phyloP scores from a whole-genome alignment of 345 rosid species.

The Carallia brachiata region DNA sequence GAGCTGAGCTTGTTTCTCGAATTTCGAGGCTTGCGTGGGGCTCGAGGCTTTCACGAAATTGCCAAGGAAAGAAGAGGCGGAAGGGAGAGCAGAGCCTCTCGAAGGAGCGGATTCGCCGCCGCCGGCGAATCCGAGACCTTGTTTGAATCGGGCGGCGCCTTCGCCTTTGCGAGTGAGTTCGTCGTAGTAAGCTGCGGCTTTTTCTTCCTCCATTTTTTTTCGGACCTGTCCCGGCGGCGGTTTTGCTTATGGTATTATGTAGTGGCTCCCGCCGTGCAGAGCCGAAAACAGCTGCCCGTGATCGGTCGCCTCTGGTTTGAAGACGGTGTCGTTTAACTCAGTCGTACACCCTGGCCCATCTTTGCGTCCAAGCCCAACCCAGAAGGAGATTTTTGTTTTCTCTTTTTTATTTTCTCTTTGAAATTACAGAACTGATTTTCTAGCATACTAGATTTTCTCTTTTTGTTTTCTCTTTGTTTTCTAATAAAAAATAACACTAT shows the following conservation, averaged over 20 bases:
- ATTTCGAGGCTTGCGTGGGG: conserved; percentile 44
- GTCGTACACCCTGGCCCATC: too few relatives aligned
- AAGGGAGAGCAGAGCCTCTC: conserved; percentile 47
- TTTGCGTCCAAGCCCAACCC: too few relatives aligned
- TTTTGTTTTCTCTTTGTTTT: too few relatives aligned
- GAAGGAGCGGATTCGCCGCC: conserved; percentile 31
- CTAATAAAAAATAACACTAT: too few relatives aligned
- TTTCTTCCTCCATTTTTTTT: conserved; percentile 21
- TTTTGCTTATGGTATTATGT: background rate
- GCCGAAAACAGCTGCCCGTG: background rate
- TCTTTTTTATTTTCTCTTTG: too few relatives aligned
- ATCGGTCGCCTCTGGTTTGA: too few relatives aligned
- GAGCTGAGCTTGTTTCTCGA: conserved; percentile 61
- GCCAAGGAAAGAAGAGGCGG: conserved; percentile 62
- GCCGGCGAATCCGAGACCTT: conserved; percentile 87
- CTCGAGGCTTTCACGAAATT: conserved; percentile 74
- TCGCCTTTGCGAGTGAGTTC: conserved; percentile 84
- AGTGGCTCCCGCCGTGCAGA: background rate
- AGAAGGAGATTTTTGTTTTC: too few relatives aligned
- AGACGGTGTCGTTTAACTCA: too few relatives aligned
- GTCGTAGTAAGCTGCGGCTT: conserved; percentile 31
- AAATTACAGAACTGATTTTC: background rate
- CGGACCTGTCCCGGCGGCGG: background rate
- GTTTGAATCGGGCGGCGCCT: conserved; percentile 96
- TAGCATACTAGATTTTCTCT: too few relatives aligned